These are phyloP conservation scores for Narthecium ossifragum DNA, from an alignment of 106 monocot species.

Conservation along the genomic window DNA sequence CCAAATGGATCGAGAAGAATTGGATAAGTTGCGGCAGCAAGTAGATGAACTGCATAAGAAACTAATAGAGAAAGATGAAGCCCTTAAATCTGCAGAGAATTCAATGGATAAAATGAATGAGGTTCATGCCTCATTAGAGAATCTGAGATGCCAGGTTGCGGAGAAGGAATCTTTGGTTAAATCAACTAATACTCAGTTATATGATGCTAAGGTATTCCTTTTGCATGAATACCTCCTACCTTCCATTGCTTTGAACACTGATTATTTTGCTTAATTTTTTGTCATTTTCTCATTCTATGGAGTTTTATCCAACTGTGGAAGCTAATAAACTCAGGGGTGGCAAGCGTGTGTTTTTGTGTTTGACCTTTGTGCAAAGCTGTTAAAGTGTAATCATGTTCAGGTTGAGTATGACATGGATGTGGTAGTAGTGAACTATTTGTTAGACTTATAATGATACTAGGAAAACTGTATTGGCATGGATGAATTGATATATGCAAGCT, in stretches of 20 bases:
- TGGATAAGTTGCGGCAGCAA: conserved; percentile 46
- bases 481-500: no score
- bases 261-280: not conserved
- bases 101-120: conserved; percentile 43
- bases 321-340: not conserved
- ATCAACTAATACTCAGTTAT: conserved; percentile 53
- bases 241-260: no score
- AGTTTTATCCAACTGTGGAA: not conserved
- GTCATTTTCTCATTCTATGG: not conserved
- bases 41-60: conserved; percentile 57
- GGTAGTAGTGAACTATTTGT: no score
- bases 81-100: conserved; percentile 55
- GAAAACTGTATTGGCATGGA: no score
- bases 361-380: not conserved
- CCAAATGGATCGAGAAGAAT: conserved; percentile 45
- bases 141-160: conserved; percentile 37
- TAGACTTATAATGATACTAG: no score
- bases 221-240: no score
- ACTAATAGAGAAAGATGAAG: conserved; percentile 70
- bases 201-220: conserved; percentile 85
- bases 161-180: conserved; percentile 75
- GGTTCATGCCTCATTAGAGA: conserved; percentile 29
- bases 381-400: not conserved
- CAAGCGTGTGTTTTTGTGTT: not conserved
- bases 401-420: no score